phyloP scores from a whole-genome alignment of 192 early-diverging fungal genomes.

The Gamsiella multidivaricata region DNA sequence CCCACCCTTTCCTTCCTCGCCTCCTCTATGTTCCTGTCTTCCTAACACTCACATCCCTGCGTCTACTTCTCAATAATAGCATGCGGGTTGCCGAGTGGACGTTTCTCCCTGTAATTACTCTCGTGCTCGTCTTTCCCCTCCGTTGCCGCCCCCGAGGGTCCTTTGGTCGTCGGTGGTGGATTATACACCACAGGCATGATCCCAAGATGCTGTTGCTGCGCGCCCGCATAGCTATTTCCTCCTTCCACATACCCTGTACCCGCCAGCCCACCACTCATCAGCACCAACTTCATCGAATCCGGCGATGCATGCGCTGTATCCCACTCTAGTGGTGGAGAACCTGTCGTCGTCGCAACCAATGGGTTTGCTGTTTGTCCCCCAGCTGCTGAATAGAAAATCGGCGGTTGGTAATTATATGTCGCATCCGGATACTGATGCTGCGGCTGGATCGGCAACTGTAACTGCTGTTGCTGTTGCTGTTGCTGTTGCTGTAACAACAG shows the following conservation, averaged over 20 bases:
- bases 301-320: conserved; percentile 2
- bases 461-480: conserved; percentile 20
- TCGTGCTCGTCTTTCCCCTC: conserved; percentile 3
- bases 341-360: neutral
- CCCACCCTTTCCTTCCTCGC: no score
- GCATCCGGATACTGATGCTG: conserved; percentile 13
- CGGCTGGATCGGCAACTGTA: neutral
- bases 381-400: conserved; percentile 7
- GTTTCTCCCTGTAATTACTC: conserved; percentile 16
- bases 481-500: conserved; percentile 14
- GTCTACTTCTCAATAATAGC: conserved; percentile 12
- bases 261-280: neutral
- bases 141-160: neutral
- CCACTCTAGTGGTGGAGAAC: neutral
- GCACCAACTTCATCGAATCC: neutral
- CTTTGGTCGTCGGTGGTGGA: neutral
- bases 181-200: neutral
- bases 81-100: conserved; percentile 22
- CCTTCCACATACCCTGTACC: conserved; percentile 3
- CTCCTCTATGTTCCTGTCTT: no score
- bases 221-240: neutral
- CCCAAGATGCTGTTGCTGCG: no score
- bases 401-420: conserved; percentile 5
- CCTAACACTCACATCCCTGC: no score
- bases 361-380: neutral